Evolutionary conservation across 1,139 yeast species (phyloP).

Genomic region (Arxiozyma bovina): DNA sequence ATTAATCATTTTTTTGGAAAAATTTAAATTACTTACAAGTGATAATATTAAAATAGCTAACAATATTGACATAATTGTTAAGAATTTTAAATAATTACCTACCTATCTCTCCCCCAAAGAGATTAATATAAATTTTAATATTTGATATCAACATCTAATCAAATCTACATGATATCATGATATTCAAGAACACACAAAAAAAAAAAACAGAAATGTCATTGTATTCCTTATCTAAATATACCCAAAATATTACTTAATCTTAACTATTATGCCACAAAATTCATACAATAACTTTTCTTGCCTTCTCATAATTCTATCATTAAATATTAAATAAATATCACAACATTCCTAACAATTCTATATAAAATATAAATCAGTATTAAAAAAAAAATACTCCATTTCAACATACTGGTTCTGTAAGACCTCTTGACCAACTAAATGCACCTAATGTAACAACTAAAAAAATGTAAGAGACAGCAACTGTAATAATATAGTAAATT

Average conservation of each 20-base stretch:
- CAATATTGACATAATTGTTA: neutral
- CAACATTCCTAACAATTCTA: neutral
- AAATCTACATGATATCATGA: too few relatives aligned
- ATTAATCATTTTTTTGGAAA: neutral
- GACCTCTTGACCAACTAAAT: slow-evolving; percentile 34
- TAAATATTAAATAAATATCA: too few relatives aligned
- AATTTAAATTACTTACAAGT: neutral
- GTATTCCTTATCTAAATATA: too few relatives aligned
- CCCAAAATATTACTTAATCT: too few relatives aligned
- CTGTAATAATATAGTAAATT: slow-evolving; percentile 17
- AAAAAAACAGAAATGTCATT: neutral
- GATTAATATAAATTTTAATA: too few relatives aligned
- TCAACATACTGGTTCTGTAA: slow-evolving; percentile 15
- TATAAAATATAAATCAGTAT: too few relatives aligned
- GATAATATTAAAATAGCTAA: neutral
- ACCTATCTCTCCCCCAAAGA: neutral
- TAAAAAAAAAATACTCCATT: too few relatives aligned
- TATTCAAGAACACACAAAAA: neutral
- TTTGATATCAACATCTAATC: too few relatives aligned
- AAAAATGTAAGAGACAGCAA: slow-evolving; percentile 35
- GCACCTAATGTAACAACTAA: slow-evolving; percentile 46
- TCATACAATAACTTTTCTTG: too few relatives aligned
- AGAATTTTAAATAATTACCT: neutral
- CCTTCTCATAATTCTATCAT: neutral
- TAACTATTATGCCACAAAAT: neutral